These are phyloP conservation scores for Deinandra increscens DNA, from an alignment of 129 eudicot genomes.

Conservation along the genomic window DNA sequence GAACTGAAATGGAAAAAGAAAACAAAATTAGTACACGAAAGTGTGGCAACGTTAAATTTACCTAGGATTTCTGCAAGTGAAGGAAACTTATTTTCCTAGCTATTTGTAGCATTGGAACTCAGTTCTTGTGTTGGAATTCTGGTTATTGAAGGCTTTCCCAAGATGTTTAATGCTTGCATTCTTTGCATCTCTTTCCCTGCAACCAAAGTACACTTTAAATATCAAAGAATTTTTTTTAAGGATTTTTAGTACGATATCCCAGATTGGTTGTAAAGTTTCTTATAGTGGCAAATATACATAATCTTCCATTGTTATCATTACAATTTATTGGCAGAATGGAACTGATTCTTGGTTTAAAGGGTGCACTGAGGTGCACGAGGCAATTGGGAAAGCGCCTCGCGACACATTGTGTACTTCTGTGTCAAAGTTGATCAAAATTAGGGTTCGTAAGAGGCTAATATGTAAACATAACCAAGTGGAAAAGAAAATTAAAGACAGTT, in stretches of 20 bases:
- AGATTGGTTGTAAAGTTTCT: neutral
- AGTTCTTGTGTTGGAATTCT: slow-evolving; percentile 37
- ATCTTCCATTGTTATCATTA: neutral
- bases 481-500: no score
- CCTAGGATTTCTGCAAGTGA: neutral
- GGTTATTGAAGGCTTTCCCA: slow-evolving; percentile 47
- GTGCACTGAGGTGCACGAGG: no score
- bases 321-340: no score
- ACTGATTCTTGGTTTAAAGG: no score
- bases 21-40: slow-evolving; percentile 1
- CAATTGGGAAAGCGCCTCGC: no score
- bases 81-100: slow-evolving; percentile 7
- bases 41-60: slow-evolving; percentile 10
- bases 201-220: neutral
- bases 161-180: slow-evolving; percentile 51
- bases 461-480: no score
- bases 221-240: neutral
- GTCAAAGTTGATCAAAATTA: no score
- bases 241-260: neutral
- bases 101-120: slow-evolving; percentile 32
- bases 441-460: no score
- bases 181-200: slow-evolving; percentile 75
- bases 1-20: neutral
- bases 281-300: neutral
- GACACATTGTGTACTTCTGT: no score